Base-by-base conservation (phyloP, 352 stramenopile species). In the Elongisporangium anandrum region DNA sequence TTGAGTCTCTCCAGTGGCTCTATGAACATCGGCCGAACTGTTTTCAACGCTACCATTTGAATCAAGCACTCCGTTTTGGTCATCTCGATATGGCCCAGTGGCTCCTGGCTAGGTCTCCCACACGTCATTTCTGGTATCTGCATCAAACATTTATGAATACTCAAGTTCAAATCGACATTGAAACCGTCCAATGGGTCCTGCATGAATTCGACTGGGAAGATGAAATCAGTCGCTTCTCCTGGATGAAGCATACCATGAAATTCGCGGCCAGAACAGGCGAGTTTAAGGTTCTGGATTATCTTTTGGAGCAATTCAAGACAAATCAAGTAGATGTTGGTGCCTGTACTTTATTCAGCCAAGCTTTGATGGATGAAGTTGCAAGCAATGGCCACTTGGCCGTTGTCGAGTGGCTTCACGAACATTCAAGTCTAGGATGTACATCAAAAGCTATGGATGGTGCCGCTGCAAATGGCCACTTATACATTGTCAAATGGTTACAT, bases 371-470 rank as follows among this genome's bases (percentile, higher is more conserved):
- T 29, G 51, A 60, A n/a, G 66, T 60, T 4, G 66, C 63, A 2
- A 51, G 34, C 10, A 63, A 70, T 38, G 66, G 63, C 10, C 56
- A 65, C 10, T n/a, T 73, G n/a, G 7, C 57, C 2, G 63, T 73
- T 9, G 45, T 73, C 1, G 22, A 21, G 29, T 73, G 66, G 66
- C 38, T 73, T 2, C 63, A 70, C 16, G n/a, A 57, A 2, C 50
- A 70, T 29, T 45, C 34, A 17, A 15, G 10, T 12, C 34, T 17
- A 52, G 70, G 68, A n/a, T 83, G 72, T 17, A 77, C 74, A 2
- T 60, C 41, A 6, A 59, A 59, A 23, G 72, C 74, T 0, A 79
- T 83, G 63, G 63, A 83, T 58, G 57, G 62, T 41, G 74, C 74
- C 5, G 69, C 74, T 7, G 59, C 23, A 0, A 58, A 65, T 1